Evolutionary conservation across 129 eudicot genomes (phyloP).

Genomic region (Deinandra increscens): DNA sequence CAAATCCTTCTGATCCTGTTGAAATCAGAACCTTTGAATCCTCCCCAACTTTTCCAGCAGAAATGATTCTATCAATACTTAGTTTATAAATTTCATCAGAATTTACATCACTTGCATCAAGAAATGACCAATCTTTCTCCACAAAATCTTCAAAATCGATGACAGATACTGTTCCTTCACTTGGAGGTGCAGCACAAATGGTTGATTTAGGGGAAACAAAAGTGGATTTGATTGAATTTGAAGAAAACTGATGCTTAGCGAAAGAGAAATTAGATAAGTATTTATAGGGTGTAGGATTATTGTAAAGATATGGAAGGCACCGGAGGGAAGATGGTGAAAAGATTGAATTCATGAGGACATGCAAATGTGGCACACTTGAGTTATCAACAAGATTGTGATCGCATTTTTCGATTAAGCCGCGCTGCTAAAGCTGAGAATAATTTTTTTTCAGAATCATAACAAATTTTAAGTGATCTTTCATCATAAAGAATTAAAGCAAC

Average conservation of each 20-base stretch:
- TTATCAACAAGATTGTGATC: not conserved
- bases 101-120: constrained; percentile 47
- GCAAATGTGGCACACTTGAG: constrained; percentile 4
- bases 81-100: constrained; percentile 41
- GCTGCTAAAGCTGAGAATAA: not conserved
- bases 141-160: constrained; percentile 61
- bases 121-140: constrained; percentile 95
- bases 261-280: constrained; percentile 10
- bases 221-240: constrained; percentile 30
- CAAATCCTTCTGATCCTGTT: constrained; percentile 75
- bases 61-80: constrained; percentile 51
- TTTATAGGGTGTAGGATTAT: constrained; percentile 22
- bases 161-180: constrained; percentile 52
- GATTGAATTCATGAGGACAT: constrained; percentile 17
- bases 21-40: constrained; percentile 71
- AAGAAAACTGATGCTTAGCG: constrained; percentile 8
- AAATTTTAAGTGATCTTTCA: not conserved
- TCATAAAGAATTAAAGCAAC: not conserved
- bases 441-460: not conserved
- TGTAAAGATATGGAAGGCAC: constrained; percentile 28
- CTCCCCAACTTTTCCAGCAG: constrained; percentile 56
- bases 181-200: constrained; percentile 34
- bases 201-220: constrained; percentile 23
- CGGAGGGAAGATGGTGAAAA: constrained; percentile 39
- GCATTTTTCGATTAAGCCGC: not conserved